Percentiles rank a stretch among this genome's conserved stretches.
These are phyloP conservation scores for Pseudopithomyces maydicus DNA, from an alignment of 2,329 filamentous ascomycete genomes.

Conservation along the genomic window DNA sequence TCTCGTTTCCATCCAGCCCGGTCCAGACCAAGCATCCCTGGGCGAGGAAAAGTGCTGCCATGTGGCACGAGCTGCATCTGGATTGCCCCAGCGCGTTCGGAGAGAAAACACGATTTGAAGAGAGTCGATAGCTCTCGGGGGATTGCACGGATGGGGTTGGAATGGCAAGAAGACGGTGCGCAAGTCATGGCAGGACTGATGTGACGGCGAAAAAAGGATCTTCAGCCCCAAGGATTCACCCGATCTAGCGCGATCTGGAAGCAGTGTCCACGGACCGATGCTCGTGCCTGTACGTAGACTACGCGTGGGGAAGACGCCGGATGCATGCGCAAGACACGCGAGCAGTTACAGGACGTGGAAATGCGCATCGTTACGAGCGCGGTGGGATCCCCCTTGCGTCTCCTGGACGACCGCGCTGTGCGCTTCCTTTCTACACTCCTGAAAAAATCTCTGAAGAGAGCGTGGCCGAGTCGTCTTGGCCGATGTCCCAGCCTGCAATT, in stretches of 20 bases:
- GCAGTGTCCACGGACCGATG: no score
- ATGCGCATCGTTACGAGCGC: not conserved
- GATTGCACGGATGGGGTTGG: slow-evolving; percentile 1
- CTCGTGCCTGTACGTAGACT: no score
- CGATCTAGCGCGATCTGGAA: not conserved
- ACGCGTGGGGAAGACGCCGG: no score
- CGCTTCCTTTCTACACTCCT: no score
- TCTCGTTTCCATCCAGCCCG: not conserved
- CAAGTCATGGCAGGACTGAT: not conserved
- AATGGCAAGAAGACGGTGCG: not conserved
- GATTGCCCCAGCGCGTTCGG: not conserved
- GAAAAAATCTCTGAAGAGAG: no score
- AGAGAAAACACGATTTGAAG: not conserved
- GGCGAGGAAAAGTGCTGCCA: not conserved
- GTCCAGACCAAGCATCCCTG: not conserved
- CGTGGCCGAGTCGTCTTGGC: no score
- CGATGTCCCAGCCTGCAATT: no score
- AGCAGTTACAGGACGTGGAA: no score
- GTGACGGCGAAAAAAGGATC: not conserved
- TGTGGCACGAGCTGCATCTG: not conserved
- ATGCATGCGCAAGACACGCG: no score
- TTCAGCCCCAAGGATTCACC: not conserved
- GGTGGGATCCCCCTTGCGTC: no score
- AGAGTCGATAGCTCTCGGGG: not conserved
- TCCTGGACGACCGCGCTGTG: no score